Base-by-base conservation (phyloP, 345 rosid genomes). In the Trapa bicornis region DNA sequence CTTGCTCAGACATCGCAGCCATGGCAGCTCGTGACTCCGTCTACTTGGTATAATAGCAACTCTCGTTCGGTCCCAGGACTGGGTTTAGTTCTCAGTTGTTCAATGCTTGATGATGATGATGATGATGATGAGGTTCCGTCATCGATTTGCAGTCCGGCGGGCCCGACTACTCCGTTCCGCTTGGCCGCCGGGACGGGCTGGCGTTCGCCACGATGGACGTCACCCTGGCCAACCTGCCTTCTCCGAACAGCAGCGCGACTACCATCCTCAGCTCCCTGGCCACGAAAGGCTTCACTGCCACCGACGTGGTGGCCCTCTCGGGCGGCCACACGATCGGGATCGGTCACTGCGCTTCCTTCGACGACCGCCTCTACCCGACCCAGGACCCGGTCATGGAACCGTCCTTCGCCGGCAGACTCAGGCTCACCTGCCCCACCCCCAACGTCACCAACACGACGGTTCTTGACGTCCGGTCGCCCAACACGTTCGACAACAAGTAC, bases 301-400 rank as follows among this genome's bases (percentile, higher is more conserved):
- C 83, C 41, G 96, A 92, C 62, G 78, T 80, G 0, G 98, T 92
- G 0, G 96, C 97, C 61, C 91, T 88, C 39, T 89, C 98, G 6
- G 98, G 98, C 37, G 94, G 87, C 69, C 98, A 90, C 81, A 93
- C 97, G 66, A 83, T 90, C 17, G 97, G 97, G 1, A 69, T 84
- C 3, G 67, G 80, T 29, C 96, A 90, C 73, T 90, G 97, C 76
- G 4, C 72, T 0, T 72, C 92, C 9, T 93, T 93, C 80, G 72
- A 79, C 0, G 32, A 35, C 57, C 83, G 96, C 4, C 88, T 90
- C 37, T 93, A 86, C 79, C 98, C 97, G 6, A 77, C 80, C 47
- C 93, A 85, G 73, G 96, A 93, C 75, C 70, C 97, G 7, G 77
- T 74, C 17, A 80, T 93, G 91, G 88, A 93, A 75, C 68, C 84